Evolutionary conservation across 257 asterid genomes (phyloP), one percentile per base, ranked within the genome.

Genomic region (Solanum bulbocastanum): DNA sequence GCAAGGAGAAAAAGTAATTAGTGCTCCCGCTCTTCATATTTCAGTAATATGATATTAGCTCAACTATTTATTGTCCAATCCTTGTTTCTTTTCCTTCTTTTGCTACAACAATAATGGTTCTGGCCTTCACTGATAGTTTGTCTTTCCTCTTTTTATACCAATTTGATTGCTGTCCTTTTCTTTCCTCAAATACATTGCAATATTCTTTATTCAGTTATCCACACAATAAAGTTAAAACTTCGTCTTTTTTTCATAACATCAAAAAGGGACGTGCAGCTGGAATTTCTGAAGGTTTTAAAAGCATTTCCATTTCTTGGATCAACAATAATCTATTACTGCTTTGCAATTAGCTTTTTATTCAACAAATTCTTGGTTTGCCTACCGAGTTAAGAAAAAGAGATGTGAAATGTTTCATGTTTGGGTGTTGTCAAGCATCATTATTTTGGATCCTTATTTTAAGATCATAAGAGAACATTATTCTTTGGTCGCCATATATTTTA

Each of bases 1-100:
- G 91, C 99, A 97, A 93, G 99, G 98, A 87, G 99, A 94, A 96
- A 93, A 94, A 88, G 99, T 95, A 90, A 71, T 92, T 86, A 49
- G 20, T 76, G n/a, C 81, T 40, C 40, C 33, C 23, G 18, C 84
- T 15, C 62, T 25, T 65, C 20, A 27, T 1, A 44, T 15, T 44
- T 44, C 5, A 15, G 66, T 79, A 79, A 27, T 79, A 44, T 79
- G 65, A 44, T 44, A n/a, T 39, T 30, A 18, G n/a, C 42, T 76
- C 36, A 46, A 30, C 33, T 81, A 13, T 27, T 81, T 81, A 79
- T 44, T 49, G 52, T 76, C 85, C 78, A 11, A n/a, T 79, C 15
- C 66, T 83, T 32, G 40, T 22, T 91, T 86, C 72, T 87, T 52
- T 71, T 86, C 85, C 79, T 75, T 44, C 33, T 40, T 87, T 88